A percentile compares a stretch with the other conserved stretches of the same genome.
These are phyloP conservation scores for Sonneratia caseolaris DNA, from an alignment of 345 rosid genomes.

Conservation along the genomic window DNA sequence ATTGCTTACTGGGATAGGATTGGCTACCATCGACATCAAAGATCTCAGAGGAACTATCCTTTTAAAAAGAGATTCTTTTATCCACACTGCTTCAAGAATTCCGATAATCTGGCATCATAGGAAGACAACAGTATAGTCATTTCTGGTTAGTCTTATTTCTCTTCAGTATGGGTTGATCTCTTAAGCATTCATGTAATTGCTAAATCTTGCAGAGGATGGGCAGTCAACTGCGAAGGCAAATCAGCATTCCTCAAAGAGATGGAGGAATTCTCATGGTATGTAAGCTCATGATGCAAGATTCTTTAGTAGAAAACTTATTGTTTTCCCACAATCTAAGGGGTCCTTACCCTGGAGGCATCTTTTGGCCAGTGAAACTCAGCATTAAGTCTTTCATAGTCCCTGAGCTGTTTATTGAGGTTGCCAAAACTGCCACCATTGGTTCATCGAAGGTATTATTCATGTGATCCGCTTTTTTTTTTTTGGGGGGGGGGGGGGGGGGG, in stretches of 20 bases:
- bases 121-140: constrained; percentile 33
- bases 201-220: constrained; percentile 27
- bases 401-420: constrained; percentile 78
- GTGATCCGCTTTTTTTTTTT: neutral
- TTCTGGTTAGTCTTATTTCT: constrained; percentile 16
- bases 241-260: constrained; percentile 29
- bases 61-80: constrained; percentile 65
- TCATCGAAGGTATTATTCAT: constrained; percentile 57
- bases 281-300: constrained; percentile 25
- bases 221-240: constrained; percentile 33
- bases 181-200: neutral
- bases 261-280: constrained; percentile 71
- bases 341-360: constrained; percentile 9
- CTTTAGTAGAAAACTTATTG: constrained; percentile 14
- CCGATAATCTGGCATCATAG: constrained; percentile 10
- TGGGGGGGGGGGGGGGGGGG: too few relatives aligned
- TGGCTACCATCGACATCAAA: constrained; percentile 36
- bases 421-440: constrained; percentile 83
- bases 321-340: constrained; percentile 17
- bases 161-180: neutral
- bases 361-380: constrained; percentile 76
- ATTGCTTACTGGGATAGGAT: constrained; percentile 45
- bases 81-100: constrained; percentile 36
- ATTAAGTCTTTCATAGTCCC: constrained; percentile 93
- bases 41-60: constrained; percentile 70